Percentiles rank a stretch among this genome's conserved stretches.
Conservation (phyloP, 1,284 basidiomycete species). For the Cystobasidium pallidum region DNA sequence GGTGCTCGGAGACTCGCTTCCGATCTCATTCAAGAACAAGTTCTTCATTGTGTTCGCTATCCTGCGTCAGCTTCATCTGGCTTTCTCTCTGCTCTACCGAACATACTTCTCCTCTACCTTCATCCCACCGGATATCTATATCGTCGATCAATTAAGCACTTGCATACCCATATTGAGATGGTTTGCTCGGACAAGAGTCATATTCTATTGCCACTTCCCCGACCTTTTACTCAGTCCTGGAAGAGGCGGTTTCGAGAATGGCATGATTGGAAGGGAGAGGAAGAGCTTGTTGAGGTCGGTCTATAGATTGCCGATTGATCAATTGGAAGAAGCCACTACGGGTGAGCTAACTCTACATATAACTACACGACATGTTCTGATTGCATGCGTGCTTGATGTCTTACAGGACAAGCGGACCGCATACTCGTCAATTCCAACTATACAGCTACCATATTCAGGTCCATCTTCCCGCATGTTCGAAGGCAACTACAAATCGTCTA, state of each 20-base stretch:
- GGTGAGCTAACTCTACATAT: too few relatives aligned
- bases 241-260: slow-evolving; percentile 32
- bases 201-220: slow-evolving; percentile 98
- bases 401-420: slow-evolving; percentile 84
- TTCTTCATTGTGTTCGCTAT: slow-evolving; percentile 90
- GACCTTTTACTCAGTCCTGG: slow-evolving; percentile 73
- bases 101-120: slow-evolving; percentile 48
- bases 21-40: slow-evolving; percentile 72
- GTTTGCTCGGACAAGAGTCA: slow-evolving; percentile 71
- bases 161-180: slow-evolving; percentile 80
- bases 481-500: slow-evolving; percentile 77
- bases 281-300: slow-evolving; percentile 66
- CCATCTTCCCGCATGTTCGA: slow-evolving; percentile 72
- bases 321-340: slow-evolving; percentile 86
- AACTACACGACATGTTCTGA: too few relatives aligned
- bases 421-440: slow-evolving; percentile 92
- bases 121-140: slow-evolving; percentile 71
- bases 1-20: slow-evolving; percentile 73
- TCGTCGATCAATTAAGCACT: slow-evolving; percentile 93
- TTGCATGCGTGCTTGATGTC: too few relatives aligned
- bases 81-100: slow-evolving; percentile 63
- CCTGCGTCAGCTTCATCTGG: slow-evolving; percentile 80
- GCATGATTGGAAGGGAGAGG: slow-evolving; percentile 7
- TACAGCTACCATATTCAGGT: slow-evolving; percentile 75
- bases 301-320: slow-evolving; percentile 88